Base-by-base conservation (phyloP, 768 basidiomycete species). In the Podaxis mareebaensis region DNA sequence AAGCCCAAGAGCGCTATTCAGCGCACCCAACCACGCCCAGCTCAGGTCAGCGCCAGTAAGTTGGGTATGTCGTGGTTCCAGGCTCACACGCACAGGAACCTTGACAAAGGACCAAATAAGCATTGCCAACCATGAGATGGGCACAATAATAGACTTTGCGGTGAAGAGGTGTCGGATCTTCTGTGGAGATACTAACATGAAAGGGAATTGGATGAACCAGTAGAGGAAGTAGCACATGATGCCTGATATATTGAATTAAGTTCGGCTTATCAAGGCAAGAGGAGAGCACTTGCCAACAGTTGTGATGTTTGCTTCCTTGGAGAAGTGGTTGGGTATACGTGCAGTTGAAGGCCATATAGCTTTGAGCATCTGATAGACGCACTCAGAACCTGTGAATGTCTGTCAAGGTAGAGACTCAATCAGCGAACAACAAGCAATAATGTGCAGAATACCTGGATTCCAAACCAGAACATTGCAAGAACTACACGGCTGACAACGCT, bases 391-490 rank as follows among this genome's bases (percentile, higher is more conserved):
- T 10, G 78, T 82, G 64, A 73, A 86, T 12, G 83, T 78, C 84
- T 86, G 58, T 22, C 4, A 20, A 5, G 10, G 13, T 22, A 3
- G 12, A 33, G 15, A n/a, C 3, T 48, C 12, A 61, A 24, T 3
- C 6, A 17, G 53, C 4, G 39, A 53, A 33, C 2, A 36, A 24
- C 33, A 44, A 1, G 24, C 24, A 8, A 36, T 20, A 1, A 28
- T 20, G 12, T 13, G 22, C 3, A 4, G n/a, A 4, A 53, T 39
- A 85, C 87, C 79, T 89, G 89, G 17, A 91, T 82, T 5, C 86
- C 86, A 64, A 91, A 91, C 91, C 93, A 95, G 73, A 93, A 91
- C 82, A 93, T 84, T 40, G 90, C 81, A 24, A 95, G 82, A 20
- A 92, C 76, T 49, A 87, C 83, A 22, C 92, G 85, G 67, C 90